phyloP scores from a whole-genome alignment of 495 filamentous ascomycete species.

The Penicillium alfredii region DNA sequence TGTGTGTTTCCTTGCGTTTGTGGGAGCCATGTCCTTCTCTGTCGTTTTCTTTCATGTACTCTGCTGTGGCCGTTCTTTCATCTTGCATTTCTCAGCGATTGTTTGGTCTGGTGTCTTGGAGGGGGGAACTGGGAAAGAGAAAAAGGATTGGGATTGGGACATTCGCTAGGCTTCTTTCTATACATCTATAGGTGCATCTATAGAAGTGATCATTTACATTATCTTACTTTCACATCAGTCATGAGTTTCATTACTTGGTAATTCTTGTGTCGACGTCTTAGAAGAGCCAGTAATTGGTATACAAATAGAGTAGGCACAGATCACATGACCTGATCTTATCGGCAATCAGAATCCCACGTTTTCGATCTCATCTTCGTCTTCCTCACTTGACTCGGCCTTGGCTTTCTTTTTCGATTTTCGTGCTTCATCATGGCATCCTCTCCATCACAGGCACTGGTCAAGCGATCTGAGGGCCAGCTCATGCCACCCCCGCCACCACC shows the following conservation, averaged over 20 bases:
- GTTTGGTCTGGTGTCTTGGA: conserved; percentile 24
- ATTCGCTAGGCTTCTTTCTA: too few species aligned
- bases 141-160: conserved; percentile 21
- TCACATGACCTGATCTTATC: conserved; percentile 4
- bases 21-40: conserved; percentile 7
- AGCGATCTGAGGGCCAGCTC: conserved; percentile 57
- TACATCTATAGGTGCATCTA: too few species aligned
- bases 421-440: conserved; percentile 20
- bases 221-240: too few species aligned
- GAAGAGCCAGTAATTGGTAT: too few species aligned
- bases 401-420: too few species aligned
- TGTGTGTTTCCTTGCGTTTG: conserved; percentile 8
- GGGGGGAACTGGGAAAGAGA: conserved; percentile 13
- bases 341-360: too few species aligned
- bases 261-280: too few species aligned
- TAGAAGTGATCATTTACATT: too few species aligned
- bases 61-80: conserved; percentile 17
- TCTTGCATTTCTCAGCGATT: conserved; percentile 39
- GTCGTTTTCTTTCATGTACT: neutral
- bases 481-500: conserved; percentile 88
- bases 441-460: conserved; percentile 31
- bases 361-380: conserved; percentile 1
- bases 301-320: too few species aligned
- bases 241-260: too few species aligned
- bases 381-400: neutral